Percentiles rank a stretch among this genome's conserved stretches.
These are phyloP conservation scores for Trypanosoma platydactyli DNA, from an alignment of 208 protist genomes.

Conservation along the genomic window DNA sequence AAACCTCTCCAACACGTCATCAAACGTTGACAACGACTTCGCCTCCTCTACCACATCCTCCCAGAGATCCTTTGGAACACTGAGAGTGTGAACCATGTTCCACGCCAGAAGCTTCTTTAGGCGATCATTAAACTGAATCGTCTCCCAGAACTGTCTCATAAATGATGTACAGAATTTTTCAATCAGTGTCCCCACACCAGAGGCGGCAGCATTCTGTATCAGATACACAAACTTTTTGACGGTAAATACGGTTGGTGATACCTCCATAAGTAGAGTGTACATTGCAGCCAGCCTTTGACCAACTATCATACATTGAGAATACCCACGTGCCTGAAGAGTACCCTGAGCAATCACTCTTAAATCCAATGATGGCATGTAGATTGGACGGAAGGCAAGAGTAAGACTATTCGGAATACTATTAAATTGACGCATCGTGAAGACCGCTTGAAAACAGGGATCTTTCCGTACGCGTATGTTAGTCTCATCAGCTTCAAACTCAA, in stretches of 20 bases:
- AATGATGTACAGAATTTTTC: constrained; percentile 48
- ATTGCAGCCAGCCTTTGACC: constrained; percentile 51
- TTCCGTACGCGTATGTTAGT: constrained; percentile 22
- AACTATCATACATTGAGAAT: constrained; percentile 28
- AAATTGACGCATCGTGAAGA: constrained; percentile 34
- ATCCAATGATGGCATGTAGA: constrained; percentile 39
- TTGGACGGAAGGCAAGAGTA: constrained; percentile 44
- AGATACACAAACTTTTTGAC: constrained; percentile 39
- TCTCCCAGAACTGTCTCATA: constrained; percentile 39
- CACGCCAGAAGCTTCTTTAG: constrained; percentile 43
- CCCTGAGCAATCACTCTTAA: constrained; percentile 39
- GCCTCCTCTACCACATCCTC: constrained; percentile 16
- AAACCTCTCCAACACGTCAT: constrained; percentile 43
- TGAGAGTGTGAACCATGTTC: constrained; percentile 47
- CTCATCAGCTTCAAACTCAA: constrained; percentile 39
- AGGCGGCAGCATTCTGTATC: constrained; percentile 30
- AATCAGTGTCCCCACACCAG: constrained; percentile 6
- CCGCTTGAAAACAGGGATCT: constrained; percentile 38
- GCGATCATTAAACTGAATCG: constrained; percentile 31
- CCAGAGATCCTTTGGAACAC: constrained; percentile 23
- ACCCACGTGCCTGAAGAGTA: constrained; percentile 49
- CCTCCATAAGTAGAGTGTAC: constrained; percentile 56
- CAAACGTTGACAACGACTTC: constrained; percentile 17
- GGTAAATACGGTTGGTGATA: constrained; percentile 51
- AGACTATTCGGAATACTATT: constrained; percentile 34